These are phyloP conservation scores for Geum urbanum DNA, from an alignment of 306 rosid genomes.

Conservation along the genomic window DNA sequence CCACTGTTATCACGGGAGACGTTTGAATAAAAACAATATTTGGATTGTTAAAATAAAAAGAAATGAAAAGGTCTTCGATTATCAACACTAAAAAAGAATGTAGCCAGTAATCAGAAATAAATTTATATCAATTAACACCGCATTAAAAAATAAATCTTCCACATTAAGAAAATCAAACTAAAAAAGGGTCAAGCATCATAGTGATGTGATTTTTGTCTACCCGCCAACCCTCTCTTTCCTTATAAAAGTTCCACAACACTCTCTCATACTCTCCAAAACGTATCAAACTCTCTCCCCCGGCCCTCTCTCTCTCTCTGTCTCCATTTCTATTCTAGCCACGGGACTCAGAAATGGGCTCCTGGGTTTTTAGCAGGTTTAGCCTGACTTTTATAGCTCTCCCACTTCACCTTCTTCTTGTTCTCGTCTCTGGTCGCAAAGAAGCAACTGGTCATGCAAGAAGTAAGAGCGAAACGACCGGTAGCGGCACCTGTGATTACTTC, in stretches of 20 bases:
- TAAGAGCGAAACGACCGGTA: background rate
- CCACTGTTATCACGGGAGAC: no score
- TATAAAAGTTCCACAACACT: background rate
- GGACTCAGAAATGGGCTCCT: constrained; percentile 20
- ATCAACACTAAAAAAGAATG: no score
- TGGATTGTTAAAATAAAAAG: no score
- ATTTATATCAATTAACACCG: background rate
- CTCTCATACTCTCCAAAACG: background rate
- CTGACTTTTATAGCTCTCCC: background rate
- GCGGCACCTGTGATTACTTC: constrained; percentile 47
- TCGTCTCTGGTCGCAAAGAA: background rate
- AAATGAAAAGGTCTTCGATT: no score
- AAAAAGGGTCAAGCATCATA: background rate
- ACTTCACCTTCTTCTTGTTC: background rate
- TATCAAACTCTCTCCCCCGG: no score
- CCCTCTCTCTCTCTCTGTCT: constrained; percentile 4
- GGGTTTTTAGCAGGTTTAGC: constrained; percentile 6
- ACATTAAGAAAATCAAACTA: background rate
- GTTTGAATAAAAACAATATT: no score
- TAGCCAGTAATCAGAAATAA: no score
- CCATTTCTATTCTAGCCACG: background rate
- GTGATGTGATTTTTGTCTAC: background rate
- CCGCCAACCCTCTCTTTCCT: background rate
- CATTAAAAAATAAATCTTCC: background rate
- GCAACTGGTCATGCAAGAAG: background rate